Evolutionary conservation across 2,329 filamentous ascomycete genomes (phyloP), one percentile per base, ranked within the genome.

Genomic region (Rutstroemia sp.): DNA sequence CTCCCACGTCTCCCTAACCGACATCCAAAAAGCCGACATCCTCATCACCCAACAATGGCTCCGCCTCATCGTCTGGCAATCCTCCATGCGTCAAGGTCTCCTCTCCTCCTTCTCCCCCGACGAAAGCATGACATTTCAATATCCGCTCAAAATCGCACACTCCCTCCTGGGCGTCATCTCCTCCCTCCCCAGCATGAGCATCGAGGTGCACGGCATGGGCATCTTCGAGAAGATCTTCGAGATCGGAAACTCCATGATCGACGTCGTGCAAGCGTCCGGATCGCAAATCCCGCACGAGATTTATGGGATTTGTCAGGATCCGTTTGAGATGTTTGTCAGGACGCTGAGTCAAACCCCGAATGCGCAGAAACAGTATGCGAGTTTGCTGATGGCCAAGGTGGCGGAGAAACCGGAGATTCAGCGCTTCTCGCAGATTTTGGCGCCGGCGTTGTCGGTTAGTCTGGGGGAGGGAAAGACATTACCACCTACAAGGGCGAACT

Each of bases 11-110:
- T 60, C 66, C 8, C 50, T 69, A 5, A 85, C 83, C 0, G 81
- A 85, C 57, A 84, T 82, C 19, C 85, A 88, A 63, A 85, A 83
- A 54, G 83, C 86, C 6, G 83, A 88, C 63, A 76, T 88, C 17
- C 75, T 86, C 45, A 79, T 86, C 53, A 88, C 83, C 2, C 85
- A 88, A 66, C 83, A 87, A 64, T 88, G 85, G 85, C 74, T 88
- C 4, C 76, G 81, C 17, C 80, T 83, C 1, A 85, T 87, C 71
- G 80, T 87, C n/a, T 88, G 85, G 85, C 85, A 87, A 63, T 77
- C 85, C 1, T 84, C 83, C 3, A 86, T 86, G 63, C 79, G 80
- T 19, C 83, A 86, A 62, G 81, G 82, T 4, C 78, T 83, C 23
- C 74, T 88, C 19, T 84, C 82, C 34, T 82, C 79, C 34, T 76